Base-by-base conservation (phyloP, 495 filamentous ascomycete genomes). In the Geoglossum glabrum region DNA sequence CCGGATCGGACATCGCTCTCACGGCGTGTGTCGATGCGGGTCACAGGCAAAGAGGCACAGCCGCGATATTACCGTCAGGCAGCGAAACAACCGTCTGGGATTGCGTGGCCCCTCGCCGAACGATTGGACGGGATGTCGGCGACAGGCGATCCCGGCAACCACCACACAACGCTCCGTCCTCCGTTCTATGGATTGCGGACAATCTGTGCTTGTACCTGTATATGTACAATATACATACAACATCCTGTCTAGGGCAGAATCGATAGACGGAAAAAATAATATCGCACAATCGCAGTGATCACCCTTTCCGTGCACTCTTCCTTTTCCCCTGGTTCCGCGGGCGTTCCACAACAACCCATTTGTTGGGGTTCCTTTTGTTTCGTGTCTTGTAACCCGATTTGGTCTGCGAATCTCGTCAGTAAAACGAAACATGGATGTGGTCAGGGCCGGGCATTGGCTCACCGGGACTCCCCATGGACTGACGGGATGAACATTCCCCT, bases 371-470 rank as follows among this genome's bases (percentile, higher is more conserved):
- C 55, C 69, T 66, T 68, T 72, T 73, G 58, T 79, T 80, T 60
- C 92, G 80, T 56, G 92, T 98, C 76, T 97, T 98, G 79, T 86
- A 97, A 43, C 92, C 92, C 63, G 84, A 84, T 79, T 98, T 98
- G 67, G 92, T 80, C 90, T 89, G 59, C 5, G 54, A 55, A 11
- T 52, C 28, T 13, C 46, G 66, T 76, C 54, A 38, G 38, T 25
- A 40, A 45, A 0, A 40, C 0, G 10, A 54, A 28, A 33, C 8
- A 26, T 33, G 3, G 0, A 7, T 13, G 55, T 6, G 55, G 40
- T 45, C 13, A 52, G 30, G 3, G 21, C 25, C 3, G 34, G 56
- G 10, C 8, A 19, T 6, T 15, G 30, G 79, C 86, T 69, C 84
- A 95, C 89, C 71, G 87, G 88, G 67, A 79, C 82, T 64, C 93